Percentiles rank a stretch among this genome's conserved stretches.
Conservation (phyloP, 2,329 filamentous ascomycete genomes). For the Xylaria sp. region DNA sequence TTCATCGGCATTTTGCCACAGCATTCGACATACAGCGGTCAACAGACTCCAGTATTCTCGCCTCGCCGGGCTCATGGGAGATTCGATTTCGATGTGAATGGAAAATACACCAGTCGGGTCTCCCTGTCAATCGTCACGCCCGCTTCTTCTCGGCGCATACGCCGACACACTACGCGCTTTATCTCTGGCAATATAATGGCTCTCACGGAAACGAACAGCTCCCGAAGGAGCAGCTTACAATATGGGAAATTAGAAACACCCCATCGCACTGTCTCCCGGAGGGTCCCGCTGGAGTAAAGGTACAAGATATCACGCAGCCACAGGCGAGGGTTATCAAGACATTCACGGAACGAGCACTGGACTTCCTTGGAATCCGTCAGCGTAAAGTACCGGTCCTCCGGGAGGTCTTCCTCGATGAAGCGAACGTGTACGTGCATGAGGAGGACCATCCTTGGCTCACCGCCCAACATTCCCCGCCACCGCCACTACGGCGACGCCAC, state of each 20-base stretch:
- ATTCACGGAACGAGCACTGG: constrained; percentile 62
- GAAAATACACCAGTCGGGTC: constrained; percentile 67
- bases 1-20: constrained; percentile 68
- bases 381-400: constrained; percentile 60
- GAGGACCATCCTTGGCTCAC: constrained; percentile 63
- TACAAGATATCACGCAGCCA: constrained; percentile 46
- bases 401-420: constrained; percentile 60
- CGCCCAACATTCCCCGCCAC: constrained; percentile 55
- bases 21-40: constrained; percentile 60
- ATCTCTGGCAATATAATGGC: constrained; percentile 68
- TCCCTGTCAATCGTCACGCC: constrained; percentile 64
- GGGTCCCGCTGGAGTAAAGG: constrained; percentile 56
- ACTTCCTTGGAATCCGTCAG: constrained; percentile 64
- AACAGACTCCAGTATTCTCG: constrained; percentile 22
- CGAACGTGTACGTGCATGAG: constrained; percentile 65
- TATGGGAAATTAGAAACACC: constrained; percentile 67
- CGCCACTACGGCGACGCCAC: constrained; percentile 53
- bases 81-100: constrained; percentile 66
- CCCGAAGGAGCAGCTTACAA: constrained; percentile 65
- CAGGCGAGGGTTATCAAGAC: constrained; percentile 58
- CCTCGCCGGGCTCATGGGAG: constrained; percentile 50
- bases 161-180: constrained; percentile 67
- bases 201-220: constrained; percentile 65
- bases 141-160: constrained; percentile 72
- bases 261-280: constrained; percentile 61